These are phyloP conservation scores for Penstemon barbatus DNA, from an alignment of 257 asterid genomes.

Conservation along the genomic window DNA sequence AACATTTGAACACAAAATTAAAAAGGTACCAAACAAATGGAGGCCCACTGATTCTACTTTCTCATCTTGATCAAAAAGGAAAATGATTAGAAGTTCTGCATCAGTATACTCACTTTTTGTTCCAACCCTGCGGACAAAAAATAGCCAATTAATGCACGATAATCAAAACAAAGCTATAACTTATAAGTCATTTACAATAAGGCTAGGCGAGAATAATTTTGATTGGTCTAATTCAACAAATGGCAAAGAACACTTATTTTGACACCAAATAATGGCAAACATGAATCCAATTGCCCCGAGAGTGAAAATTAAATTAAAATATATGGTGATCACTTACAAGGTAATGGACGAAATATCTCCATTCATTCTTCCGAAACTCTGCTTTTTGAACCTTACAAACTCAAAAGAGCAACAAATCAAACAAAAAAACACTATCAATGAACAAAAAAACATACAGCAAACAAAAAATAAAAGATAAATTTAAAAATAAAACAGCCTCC, in stretches of 20 bases:
- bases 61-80: conserved; percentile 17
- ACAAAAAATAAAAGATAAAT: neutral
- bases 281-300: conserved; percentile 2
- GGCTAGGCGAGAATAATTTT: neutral
- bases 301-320: neutral
- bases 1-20: conserved; percentile 6
- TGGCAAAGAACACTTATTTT: neutral
- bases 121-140: conserved; percentile 86
- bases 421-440: neutral
- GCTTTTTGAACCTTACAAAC: conserved; percentile 80
- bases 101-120: conserved; percentile 77
- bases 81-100: conserved; percentile 24
- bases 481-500: neutral
- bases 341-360: conserved; percentile 94
- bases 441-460: neutral
- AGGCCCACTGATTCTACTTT: conserved; percentile 8
- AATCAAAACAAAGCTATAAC: neutral
- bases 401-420: conserved; percentile 29
- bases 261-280: conserved; percentile 8
- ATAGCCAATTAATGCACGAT: conserved; percentile 22
- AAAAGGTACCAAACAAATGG: conserved; percentile 20
- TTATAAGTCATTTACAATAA: conserved; percentile 11
- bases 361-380: conserved; percentile 78
- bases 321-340: conserved; percentile 59
- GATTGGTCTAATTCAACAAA: conserved; percentile 5